phyloP scores from a whole-genome alignment of 164 flowering plant genomes.

The Macadamia tetraphylla region DNA sequence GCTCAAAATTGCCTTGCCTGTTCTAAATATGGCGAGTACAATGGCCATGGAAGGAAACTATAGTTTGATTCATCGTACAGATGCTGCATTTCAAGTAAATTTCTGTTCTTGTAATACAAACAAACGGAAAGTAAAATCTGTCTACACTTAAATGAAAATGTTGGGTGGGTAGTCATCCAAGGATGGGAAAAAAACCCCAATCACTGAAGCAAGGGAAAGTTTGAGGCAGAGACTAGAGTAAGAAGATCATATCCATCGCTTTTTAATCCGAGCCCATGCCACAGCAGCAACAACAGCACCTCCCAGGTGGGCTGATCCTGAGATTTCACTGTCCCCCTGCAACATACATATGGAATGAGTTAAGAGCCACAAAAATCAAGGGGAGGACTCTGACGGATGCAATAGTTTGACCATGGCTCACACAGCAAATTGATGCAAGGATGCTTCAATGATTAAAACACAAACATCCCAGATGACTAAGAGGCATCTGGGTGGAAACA shows the following conservation, averaged over 20 bases:
- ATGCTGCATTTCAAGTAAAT: too few species aligned
- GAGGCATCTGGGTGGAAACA: not conserved
- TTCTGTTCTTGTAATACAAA: too few species aligned
- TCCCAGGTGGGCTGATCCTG: slow-evolving; percentile 89
- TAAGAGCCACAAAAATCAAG: not conserved
- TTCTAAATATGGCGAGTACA: too few species aligned
- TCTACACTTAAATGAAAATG: too few species aligned
- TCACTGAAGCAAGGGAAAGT: too few species aligned
- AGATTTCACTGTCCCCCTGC: slow-evolving; percentile 57
- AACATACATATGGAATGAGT: not conserved
- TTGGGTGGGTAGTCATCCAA: too few species aligned
- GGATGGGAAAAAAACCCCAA: too few species aligned
- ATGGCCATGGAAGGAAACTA: too few species aligned
- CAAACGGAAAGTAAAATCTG: too few species aligned
- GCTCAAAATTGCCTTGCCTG: too few species aligned
- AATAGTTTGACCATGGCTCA: not conserved
- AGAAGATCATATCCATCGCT: slow-evolving; percentile 8
- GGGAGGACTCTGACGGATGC: not conserved
- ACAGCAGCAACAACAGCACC: slow-evolving; percentile 56
- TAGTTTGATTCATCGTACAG: too few species aligned
- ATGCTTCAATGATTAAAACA: not conserved
- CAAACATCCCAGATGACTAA: not conserved
- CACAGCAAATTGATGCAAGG: not conserved
- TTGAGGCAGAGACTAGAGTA: not conserved
- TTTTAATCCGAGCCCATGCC: slow-evolving; percentile 25